Percentiles rank a stretch among this genome's conserved stretches.
Evolutionary conservation across 2,329 filamentous ascomycete genomes (phyloP).

Genomic region (Rutstroemia sp.): DNA sequence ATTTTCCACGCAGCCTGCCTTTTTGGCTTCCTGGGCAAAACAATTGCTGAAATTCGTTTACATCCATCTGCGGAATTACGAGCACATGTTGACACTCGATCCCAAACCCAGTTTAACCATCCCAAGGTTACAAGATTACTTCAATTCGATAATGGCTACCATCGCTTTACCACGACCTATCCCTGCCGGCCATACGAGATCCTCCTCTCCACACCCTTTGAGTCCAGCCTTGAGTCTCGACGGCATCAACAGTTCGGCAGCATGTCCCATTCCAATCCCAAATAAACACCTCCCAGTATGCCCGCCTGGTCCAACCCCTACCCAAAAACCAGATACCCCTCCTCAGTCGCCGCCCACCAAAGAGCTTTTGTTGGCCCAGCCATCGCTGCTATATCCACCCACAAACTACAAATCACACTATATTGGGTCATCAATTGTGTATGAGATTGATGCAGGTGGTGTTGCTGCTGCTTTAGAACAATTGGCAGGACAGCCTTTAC

Average conservation of each 20-base stretch:
- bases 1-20: background rate
- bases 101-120: background rate
- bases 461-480: conserved; percentile 70
- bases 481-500: conserved; percentile 70
- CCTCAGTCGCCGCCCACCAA: conserved; percentile 58
- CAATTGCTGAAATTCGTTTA: background rate
- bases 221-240: conserved; percentile 47
- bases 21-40: background rate
- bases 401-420: conserved; percentile 48
- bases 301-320: conserved; percentile 64
- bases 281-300: conserved; percentile 91
- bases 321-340: conserved; percentile 50
- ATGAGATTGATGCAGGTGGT: conserved; percentile 61
- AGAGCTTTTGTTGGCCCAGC: conserved; percentile 46
- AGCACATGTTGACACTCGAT: conserved; percentile 1
- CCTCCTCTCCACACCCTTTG: conserved; percentile 44
- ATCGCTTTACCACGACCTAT: conserved; percentile 29
- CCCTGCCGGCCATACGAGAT: conserved; percentile 19
- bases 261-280: conserved; percentile 57
- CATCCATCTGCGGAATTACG: background rate
- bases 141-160: conserved; percentile 25
- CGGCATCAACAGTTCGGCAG: conserved; percentile 42
- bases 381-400: conserved; percentile 70
- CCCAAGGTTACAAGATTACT: conserved; percentile 4
- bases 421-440: conserved; percentile 53